Percentiles rank a stretch among this genome's conserved stretches.
These are phyloP conservation scores for Andrographis paniculata DNA, from an alignment of 305 asterid species.

Conservation along the genomic window DNA sequence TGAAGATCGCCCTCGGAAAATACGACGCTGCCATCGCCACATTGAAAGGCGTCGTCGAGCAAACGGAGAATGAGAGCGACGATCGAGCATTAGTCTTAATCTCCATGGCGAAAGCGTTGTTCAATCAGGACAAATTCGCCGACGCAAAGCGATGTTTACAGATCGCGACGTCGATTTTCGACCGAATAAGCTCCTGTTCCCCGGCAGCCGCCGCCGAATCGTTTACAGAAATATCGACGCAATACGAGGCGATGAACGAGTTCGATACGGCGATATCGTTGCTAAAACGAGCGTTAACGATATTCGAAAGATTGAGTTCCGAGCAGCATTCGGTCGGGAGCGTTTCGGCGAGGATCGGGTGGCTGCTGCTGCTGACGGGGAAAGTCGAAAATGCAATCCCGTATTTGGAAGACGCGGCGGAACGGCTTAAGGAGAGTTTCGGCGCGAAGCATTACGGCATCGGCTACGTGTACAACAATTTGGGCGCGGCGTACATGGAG, in stretches of 20 bases:
- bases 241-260: constrained; percentile 80
- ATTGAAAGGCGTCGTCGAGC: constrained; percentile 60
- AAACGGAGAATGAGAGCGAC: constrained; percentile 71
- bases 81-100: constrained; percentile 71
- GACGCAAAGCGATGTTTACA: constrained; percentile 80
- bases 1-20: constrained; percentile 83
- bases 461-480: constrained; percentile 80
- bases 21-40: constrained; percentile 71
- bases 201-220: constrained; percentile 61
- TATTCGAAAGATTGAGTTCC: constrained; percentile 71
- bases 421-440: constrained; percentile 84
- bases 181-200: constrained; percentile 49
- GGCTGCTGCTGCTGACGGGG: constrained; percentile 73
- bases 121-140: constrained; percentile 48
- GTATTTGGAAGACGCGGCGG: constrained; percentile 84
- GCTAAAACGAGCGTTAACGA: constrained; percentile 44
- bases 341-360: constrained; percentile 83
- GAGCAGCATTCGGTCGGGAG: constrained; percentile 87
- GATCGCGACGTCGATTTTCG: constrained; percentile 53
- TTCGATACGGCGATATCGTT: constrained; percentile 65
- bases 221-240: constrained; percentile 67
- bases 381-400: constrained; percentile 70
- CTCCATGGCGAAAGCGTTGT: constrained; percentile 81
- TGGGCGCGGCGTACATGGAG: constrained; percentile 91
- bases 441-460: constrained; percentile 80